Base-by-base conservation (phyloP, 73 alveolate species). In the Paramecium sonneborni region DNA sequence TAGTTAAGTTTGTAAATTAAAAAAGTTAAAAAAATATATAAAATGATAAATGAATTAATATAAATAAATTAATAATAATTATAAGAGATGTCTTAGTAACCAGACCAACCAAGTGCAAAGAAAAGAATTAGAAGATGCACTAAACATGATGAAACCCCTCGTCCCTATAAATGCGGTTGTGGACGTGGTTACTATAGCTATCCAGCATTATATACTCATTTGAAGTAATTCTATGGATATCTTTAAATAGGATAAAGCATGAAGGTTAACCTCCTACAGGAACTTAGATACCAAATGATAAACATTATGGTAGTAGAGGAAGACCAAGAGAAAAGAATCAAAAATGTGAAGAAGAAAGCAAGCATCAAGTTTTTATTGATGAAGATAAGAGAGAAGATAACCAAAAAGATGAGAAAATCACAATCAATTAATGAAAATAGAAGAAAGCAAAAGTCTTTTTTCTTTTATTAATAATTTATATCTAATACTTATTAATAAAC, bases 171-270 rank as follows among this genome's bases (percentile, higher is more conserved):
- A 72, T 98, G 99, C 70, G 99, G 99, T 15, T 98, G 99, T 88
- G 99, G 99, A 28, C 97, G 97, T 92, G 97, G 93, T 86, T 98
- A 98, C 93, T 94, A 97, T 44, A 92, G 98, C 11, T 98, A 98
- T 92, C 99, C 99, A 3, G 99, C 99, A 0, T 96, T 98, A 55
- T 98, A 98, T 92, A 98, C 99, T 34, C 99, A 98, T 86, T 97
- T 98, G 62, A 98, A 96, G 95, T 72, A 72, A 35, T 18, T 52
- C 34, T 52, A 86, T 46, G 1, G 20, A 86, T 21, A 85, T 46
- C 70, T 35, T 24, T 28, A 18, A n/a, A 35, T 0, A 72, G 86
- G 44, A 28, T 72, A 15, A 86, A 86, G 58, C 93, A 86, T 37
- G 86, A 86, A 62, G 93, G 93, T 10, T 18, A 58, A 37, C 82